These are phyloP conservation scores for Penicillium verrucosum DNA, from an alignment of 2,329 filamentous ascomycete genomes.

Conservation along the genomic window DNA sequence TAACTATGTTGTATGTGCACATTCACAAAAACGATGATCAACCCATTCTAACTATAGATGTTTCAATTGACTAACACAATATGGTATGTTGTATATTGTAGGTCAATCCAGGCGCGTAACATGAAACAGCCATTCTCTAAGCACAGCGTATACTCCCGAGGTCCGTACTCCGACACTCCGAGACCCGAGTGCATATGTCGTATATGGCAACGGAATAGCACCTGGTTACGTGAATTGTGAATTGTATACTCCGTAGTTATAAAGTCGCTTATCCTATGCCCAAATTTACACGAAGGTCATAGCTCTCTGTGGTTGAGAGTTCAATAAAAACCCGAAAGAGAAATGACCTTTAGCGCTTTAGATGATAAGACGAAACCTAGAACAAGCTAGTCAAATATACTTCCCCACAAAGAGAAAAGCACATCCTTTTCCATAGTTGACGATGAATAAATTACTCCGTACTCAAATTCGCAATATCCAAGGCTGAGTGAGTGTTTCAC, in stretches of 20 bases:
- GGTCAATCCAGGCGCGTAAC: neutral
- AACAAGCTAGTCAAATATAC: neutral
- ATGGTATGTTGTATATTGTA: neutral
- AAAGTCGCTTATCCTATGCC: neutral
- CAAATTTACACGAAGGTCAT: neutral
- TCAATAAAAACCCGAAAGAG: neutral
- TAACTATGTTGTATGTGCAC: neutral
- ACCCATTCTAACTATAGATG: neutral
- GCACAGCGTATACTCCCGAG: neutral
- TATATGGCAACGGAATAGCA: neutral
- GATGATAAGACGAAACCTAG: neutral
- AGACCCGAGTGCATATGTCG: neutral
- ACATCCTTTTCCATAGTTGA: neutral
- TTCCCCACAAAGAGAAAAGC: neutral
- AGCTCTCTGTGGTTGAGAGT: neutral
- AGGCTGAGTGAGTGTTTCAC: neutral
- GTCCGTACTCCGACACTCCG: neutral
- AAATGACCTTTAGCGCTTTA: neutral
- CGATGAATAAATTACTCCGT: neutral
- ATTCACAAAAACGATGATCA: neutral
- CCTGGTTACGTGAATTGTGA: neutral
- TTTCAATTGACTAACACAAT: neutral
- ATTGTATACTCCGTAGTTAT: neutral
- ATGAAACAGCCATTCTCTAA: neutral
- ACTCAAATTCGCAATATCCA: neutral